phyloP scores from a whole-genome alignment of 2,329 filamentous ascomycete genomes.

The Aspergillus clavatus region DNA sequence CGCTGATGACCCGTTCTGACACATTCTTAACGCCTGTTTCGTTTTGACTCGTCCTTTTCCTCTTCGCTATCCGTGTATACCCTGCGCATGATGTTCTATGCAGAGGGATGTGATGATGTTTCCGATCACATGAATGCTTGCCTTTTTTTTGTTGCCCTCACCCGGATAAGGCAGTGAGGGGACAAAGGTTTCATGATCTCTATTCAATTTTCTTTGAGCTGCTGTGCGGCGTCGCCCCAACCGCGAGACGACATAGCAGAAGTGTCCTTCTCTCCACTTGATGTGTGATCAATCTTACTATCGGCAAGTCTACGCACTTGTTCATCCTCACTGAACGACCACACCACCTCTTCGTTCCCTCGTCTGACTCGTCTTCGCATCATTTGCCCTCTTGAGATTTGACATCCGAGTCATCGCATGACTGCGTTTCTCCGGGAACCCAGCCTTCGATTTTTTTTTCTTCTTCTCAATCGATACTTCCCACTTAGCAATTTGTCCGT shows the following conservation, averaged over 20 bases:
- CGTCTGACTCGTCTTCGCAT: neutral
- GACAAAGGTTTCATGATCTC: constrained; percentile 9
- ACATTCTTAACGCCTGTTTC: constrained; percentile 1
- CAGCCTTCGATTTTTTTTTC: too few species aligned
- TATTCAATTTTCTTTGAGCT: constrained; percentile 1
- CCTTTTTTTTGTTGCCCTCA: constrained; percentile 7
- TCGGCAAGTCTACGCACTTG: neutral
- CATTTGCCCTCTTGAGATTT: neutral
- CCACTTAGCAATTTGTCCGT: neutral
- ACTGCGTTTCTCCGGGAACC: neutral
- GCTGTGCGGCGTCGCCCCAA: neutral
- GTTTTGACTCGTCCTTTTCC: constrained; percentile 1
- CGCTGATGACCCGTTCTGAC: constrained; percentile 16
- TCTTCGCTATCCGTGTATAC: constrained; percentile 11
- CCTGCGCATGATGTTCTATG: constrained; percentile 21
- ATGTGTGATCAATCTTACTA: neutral
- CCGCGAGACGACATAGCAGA: neutral
- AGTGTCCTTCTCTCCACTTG: neutral
- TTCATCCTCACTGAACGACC: neutral
- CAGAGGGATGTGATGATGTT: constrained; percentile 17
- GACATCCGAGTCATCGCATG: neutral
- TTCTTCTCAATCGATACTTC: too few species aligned
- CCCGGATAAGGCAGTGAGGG: constrained; percentile 8
- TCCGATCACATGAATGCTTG: constrained; percentile 7
- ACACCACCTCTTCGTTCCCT: neutral